Conservation (phyloP, 352 stramenopile genomes). For the Pythium sp. region DNA sequence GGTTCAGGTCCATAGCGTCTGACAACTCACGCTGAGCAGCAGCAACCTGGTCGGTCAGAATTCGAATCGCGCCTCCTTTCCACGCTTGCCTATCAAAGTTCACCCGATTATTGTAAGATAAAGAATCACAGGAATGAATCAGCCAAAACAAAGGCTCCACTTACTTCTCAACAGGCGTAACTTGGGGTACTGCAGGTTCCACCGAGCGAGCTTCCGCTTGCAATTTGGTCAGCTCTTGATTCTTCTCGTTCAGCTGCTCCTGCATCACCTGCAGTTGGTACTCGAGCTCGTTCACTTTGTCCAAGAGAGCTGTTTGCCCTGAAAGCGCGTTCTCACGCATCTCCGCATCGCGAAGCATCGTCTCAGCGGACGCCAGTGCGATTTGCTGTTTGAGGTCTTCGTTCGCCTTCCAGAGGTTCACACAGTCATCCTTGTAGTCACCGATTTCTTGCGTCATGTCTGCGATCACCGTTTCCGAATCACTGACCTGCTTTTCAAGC, state of each 20-base stretch:
- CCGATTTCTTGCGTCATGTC: conserved; percentile 53
- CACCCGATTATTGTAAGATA: background rate
- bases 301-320: conserved; percentile 40
- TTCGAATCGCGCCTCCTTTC: conserved; percentile 53
- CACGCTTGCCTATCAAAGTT: conserved; percentile 22
- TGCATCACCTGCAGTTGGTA: conserved; percentile 57
- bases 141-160: conserved; percentile 3
- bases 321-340: conserved; percentile 55
- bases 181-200: background rate
- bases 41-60: conserved; percentile 71
- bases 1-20: conserved; percentile 81
- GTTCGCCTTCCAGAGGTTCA: conserved; percentile 75
- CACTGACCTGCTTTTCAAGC: conserved; percentile 33
- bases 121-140: background rate
- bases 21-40: conserved; percentile 71
- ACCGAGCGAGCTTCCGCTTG: conserved; percentile 26
- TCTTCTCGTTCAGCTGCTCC: conserved; percentile 60
- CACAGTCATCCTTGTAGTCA: conserved; percentile 80
- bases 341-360: conserved; percentile 57
- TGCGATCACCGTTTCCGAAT: conserved; percentile 23
- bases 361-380: conserved; percentile 47
- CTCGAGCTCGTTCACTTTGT: conserved; percentile 60
- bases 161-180: conserved; percentile 32
- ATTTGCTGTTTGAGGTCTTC: conserved; percentile 81
- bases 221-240: conserved; percentile 41